These are phyloP conservation scores for Rhexocercosporidium sp. DNA, from an alignment of 2,329 filamentous ascomycete species.

Conservation along the genomic window DNA sequence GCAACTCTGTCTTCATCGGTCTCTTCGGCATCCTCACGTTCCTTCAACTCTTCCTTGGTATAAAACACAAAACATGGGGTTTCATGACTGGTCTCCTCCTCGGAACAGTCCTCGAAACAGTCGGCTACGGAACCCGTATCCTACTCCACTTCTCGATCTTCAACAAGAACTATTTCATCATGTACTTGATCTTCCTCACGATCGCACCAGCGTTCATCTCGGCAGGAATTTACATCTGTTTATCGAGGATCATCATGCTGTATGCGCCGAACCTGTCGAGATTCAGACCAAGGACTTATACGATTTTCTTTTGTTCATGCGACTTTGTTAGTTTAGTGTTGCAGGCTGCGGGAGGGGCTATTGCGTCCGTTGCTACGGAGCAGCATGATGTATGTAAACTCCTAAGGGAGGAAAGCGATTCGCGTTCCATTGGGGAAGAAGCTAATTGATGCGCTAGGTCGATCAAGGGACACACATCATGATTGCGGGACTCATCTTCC, in stretches of 20 bases:
- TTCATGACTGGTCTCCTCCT: conserved; percentile 57
- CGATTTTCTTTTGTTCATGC: conserved; percentile 63
- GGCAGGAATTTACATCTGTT: conserved; percentile 65
- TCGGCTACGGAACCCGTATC: conserved; percentile 63
- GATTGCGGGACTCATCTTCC: conserved; percentile 61
- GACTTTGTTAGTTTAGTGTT: conserved; percentile 63
- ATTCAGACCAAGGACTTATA: conserved; percentile 50
- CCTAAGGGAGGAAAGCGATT: background rate
- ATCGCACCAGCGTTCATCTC: conserved; percentile 67
- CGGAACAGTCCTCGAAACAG: conserved; percentile 57
- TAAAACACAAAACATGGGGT: conserved; percentile 60
- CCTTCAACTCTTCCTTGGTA: conserved; percentile 54
- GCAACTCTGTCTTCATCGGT: conserved; percentile 56
- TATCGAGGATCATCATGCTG: conserved; percentile 52
- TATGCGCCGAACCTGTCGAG: conserved; percentile 52
- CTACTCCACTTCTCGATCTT: conserved; percentile 58
- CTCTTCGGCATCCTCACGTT: conserved; percentile 57
- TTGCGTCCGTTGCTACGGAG: conserved; percentile 53
- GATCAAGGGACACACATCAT: conserved; percentile 59
- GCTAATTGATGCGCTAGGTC: conserved; percentile 1
- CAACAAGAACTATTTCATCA: conserved; percentile 50
- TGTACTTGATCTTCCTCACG: conserved; percentile 65
- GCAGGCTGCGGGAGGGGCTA: conserved; percentile 61
- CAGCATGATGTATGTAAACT: conserved; percentile 1
- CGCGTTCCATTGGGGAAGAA: background rate